Evolutionary conservation across 805 yeast species (phyloP), one percentile per base, ranked within the genome.

Genomic region (Millerozyma acaciae): DNA sequence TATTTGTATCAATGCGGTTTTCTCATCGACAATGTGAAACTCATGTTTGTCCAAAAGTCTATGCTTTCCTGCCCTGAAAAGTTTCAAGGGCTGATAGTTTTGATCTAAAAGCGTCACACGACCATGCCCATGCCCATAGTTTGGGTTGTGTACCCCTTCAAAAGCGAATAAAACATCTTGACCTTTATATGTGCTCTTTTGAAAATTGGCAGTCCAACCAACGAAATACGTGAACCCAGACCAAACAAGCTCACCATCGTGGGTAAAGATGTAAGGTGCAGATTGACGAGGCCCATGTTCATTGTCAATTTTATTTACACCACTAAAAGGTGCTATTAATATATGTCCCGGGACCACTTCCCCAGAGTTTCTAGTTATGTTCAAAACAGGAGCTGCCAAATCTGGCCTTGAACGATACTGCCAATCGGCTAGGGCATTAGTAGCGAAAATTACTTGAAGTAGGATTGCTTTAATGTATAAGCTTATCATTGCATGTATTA

Each of bases 211-310:
- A 8, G 55, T 48, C 53, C 59, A 48, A 23, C 53, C 59, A 5
- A 62, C 57, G 31, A 53, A 53, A 39, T 53, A 50, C 4, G 51
- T 37, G 40, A 51, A 60, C 3, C 67, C 62, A 3, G 63, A 56
- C 67, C 67, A 62, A 10, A 61, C 59, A 16, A 62, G 45, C 16
- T 60, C 65, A 8, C 66, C 67, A n/a, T 47, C 30, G 19, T 49
- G 51, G 17, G 50, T 50, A 37, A 48, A 62, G 18, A 62, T 60
- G 35, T 62, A 60, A 8, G 62, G 57, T 23, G 61, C 65, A 10
- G 60, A 53, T 33, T 60, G 65, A 17, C 58, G 42, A 4, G 55
- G 57, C 6, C 59, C 52, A 14, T 39, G 44, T 12, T 33, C 30
- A 4, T 14, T 35, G 10, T 47, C 51, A 18, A 41, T 33, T 12